A percentile compares a stretch with the other conserved stretches of the same genome.
These are phyloP conservation scores for Mycena indigotica DNA, from an alignment of 768 basidiomycete species.

Conservation along the genomic window DNA sequence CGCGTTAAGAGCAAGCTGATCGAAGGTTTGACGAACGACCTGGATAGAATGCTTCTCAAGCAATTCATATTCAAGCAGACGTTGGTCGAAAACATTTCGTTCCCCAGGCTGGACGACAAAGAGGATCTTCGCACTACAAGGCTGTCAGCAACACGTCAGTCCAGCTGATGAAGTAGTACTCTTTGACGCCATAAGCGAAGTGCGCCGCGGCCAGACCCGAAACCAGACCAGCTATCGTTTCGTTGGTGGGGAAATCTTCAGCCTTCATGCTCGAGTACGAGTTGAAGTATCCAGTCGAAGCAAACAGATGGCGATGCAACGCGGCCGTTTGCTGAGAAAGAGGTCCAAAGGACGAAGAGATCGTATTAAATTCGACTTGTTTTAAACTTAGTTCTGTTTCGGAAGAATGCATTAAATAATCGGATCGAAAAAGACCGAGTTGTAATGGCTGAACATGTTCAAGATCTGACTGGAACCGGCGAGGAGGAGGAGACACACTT, in stretches of 20 bases:
- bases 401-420: constrained; percentile 82
- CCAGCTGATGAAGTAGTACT: too few species aligned
- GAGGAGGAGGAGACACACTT: constrained; percentile 34
- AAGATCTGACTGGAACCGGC: neutral
- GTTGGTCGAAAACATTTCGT: constrained; percentile 94
- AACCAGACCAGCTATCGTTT: constrained; percentile 69
- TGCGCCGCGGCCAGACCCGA: constrained; percentile 82
- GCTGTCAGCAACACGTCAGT: too few species aligned
- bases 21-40: constrained; percentile 74
- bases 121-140: constrained; percentile 58
- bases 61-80: constrained; percentile 84
- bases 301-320: constrained; percentile 74
- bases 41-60: constrained; percentile 77
- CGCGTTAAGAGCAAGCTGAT: constrained; percentile 63
- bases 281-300: constrained; percentile 73
- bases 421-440: too few species aligned
- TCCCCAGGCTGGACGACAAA: constrained; percentile 91
- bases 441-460: constrained; percentile 63
- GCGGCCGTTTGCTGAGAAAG: constrained; percentile 69
- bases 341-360: constrained; percentile 89
- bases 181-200: constrained; percentile 63
- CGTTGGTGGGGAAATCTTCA: constrained; percentile 72
- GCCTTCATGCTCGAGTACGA: constrained; percentile 51
- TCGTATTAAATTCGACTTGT: constrained; percentile 98
- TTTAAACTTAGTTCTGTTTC: constrained; percentile 56